Conservation (phyloP, 2,329 filamentous ascomycete species). For the Aspergillus calidoustus region DNA sequence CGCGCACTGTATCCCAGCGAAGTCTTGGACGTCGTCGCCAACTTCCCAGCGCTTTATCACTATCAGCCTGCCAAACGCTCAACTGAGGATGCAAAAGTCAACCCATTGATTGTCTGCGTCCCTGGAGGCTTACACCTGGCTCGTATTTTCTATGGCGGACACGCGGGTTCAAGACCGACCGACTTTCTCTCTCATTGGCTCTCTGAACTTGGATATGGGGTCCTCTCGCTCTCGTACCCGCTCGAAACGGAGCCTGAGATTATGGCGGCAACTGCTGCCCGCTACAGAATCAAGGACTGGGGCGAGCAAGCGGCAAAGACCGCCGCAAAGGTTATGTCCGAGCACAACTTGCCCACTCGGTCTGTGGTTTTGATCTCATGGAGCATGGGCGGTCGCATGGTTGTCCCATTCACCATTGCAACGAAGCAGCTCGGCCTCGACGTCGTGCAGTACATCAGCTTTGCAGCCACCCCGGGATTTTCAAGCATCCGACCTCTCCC, state of each 20-base stretch:
- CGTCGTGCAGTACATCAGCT: slow-evolving; percentile 20
- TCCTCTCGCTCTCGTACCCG: not conserved
- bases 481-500: slow-evolving; percentile 15
- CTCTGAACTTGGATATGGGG: not conserved
- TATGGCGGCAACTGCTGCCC: not conserved
- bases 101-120: not conserved
- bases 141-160: not conserved
- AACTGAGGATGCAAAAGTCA: not conserved
- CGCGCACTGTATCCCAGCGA: slow-evolving; percentile 8
- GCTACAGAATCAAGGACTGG: not conserved
- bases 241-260: not conserved
- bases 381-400: slow-evolving; percentile 25
- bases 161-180: not conserved
- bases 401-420: slow-evolving; percentile 21
- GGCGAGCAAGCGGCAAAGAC: not conserved
- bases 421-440: slow-evolving; percentile 19
- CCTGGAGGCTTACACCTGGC: not conserved
- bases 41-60: slow-evolving; percentile 23
- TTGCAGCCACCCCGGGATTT: slow-evolving; percentile 23
- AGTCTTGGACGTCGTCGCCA: slow-evolving; percentile 12
- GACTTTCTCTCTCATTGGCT: not conserved
- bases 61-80: slow-evolving; percentile 6
- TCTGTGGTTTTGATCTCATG: slow-evolving; percentile 20
- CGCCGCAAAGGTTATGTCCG: not conserved
- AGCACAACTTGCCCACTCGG: not conserved